phyloP scores from a whole-genome alignment of 805 yeast genomes.

The Starmera quercuum region DNA sequence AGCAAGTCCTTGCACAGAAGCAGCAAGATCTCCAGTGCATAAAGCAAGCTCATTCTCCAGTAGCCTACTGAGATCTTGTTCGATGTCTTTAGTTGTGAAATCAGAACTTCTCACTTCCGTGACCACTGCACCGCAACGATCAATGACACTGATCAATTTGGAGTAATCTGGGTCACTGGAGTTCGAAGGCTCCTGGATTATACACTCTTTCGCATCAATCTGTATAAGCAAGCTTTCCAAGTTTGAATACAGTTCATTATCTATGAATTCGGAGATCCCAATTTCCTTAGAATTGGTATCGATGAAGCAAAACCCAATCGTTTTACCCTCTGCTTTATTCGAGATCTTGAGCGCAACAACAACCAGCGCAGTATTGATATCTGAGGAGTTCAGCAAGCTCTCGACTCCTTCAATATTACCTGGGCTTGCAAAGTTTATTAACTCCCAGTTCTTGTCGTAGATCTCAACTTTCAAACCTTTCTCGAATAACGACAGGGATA shows the following conservation, averaged over 20 bases:
- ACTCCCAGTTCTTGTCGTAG: slow-evolving; percentile 59
- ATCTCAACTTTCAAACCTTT: slow-evolving; percentile 74
- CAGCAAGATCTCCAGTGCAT: slow-evolving; percentile 47
- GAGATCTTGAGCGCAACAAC: slow-evolving; percentile 34
- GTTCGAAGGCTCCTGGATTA: slow-evolving; percentile 39
- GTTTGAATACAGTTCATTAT: slow-evolving; percentile 82
- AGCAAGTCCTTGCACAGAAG: slow-evolving; percentile 43
- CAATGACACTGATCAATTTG: slow-evolving; percentile 64
- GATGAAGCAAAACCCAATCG: slow-evolving; percentile 72
- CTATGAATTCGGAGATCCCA: slow-evolving; percentile 73
- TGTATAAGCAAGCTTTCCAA: slow-evolving; percentile 83
- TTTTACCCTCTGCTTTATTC: slow-evolving; percentile 29
- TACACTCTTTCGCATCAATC: slow-evolving; percentile 79
- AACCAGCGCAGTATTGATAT: slow-evolving; percentile 41
- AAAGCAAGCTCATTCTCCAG: slow-evolving; percentile 47
- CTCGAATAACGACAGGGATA: slow-evolving; percentile 61
- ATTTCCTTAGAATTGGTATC: slow-evolving; percentile 63
- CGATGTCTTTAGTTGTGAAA: slow-evolving; percentile 62
- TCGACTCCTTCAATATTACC: slow-evolving; percentile 81
- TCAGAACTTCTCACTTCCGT: slow-evolving; percentile 51
- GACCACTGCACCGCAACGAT: slow-evolving; percentile 69
- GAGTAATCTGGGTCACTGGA: slow-evolving; percentile 44
- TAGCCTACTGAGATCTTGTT: slow-evolving; percentile 70
- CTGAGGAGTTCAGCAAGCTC: slow-evolving; percentile 46
- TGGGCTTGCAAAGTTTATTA: slow-evolving; percentile 66